These are phyloP conservation scores for Geum urbanum DNA, from an alignment of 306 rosid genomes.

Conservation along the genomic window DNA sequence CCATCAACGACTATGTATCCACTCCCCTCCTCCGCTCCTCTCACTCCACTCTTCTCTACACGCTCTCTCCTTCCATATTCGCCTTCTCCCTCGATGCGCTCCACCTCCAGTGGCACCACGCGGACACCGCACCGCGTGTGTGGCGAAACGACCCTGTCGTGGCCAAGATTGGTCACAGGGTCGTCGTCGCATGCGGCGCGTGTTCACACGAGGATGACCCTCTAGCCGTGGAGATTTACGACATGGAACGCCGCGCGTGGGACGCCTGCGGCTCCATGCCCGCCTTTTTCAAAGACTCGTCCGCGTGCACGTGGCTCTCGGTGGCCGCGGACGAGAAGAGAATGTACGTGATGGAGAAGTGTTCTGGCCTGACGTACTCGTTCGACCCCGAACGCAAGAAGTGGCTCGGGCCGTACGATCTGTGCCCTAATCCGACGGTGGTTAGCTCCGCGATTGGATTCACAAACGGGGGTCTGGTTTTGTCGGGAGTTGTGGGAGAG, in stretches of 20 bases:
- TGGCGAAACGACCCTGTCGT: slow-evolving; percentile 66
- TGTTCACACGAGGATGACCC: slow-evolving; percentile 58
- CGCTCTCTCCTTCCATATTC: slow-evolving; percentile 43
- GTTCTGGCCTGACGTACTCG: slow-evolving; percentile 40
- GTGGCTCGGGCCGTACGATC: slow-evolving; percentile 64
- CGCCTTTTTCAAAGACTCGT: slow-evolving; percentile 32
- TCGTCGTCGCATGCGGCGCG: slow-evolving; percentile 55
- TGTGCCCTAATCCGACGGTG: slow-evolving; percentile 26
- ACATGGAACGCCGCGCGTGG: slow-evolving; percentile 37
- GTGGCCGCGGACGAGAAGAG: slow-evolving; percentile 34
- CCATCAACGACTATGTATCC: too few species aligned
- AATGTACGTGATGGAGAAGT: slow-evolving; percentile 50
- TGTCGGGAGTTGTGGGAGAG: slow-evolving; percentile 48
- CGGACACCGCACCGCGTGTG: slow-evolving; percentile 35
- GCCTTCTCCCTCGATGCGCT: slow-evolving; percentile 61
- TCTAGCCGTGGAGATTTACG: slow-evolving; percentile 57
- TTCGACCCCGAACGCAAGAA: slow-evolving; percentile 35
- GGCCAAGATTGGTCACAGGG: slow-evolving; percentile 29
- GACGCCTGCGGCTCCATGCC: slow-evolving; percentile 49
- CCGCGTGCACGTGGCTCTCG: slow-evolving; percentile 55
- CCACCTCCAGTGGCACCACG: slow-evolving; percentile 46
- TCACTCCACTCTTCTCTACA: slow-evolving; percentile 58
- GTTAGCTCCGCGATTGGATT: slow-evolving; percentile 32
- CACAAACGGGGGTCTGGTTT: slow-evolving; percentile 27
- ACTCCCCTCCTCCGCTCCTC: slow-evolving; percentile 45